phyloP scores from a whole-genome alignment of 768 basidiomycete genomes.

The Lactarius pseudohatsudake region DNA sequence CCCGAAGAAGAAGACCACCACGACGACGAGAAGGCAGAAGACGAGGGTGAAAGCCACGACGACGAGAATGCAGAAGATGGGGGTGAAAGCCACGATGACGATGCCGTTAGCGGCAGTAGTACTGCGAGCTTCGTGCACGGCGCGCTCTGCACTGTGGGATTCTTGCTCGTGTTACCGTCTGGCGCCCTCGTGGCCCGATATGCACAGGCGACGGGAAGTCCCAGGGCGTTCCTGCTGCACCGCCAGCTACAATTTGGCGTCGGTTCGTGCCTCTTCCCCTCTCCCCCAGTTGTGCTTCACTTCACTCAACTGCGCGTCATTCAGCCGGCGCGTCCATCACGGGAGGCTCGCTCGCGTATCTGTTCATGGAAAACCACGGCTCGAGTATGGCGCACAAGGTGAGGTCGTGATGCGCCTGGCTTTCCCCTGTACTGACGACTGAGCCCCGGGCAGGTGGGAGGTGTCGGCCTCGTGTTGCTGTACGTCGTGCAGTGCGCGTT shows the following conservation, averaged over 20 bases:
- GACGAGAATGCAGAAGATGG: too few relatives aligned
- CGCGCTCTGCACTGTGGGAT: slow-evolving; percentile 50
- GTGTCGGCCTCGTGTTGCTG: background rate
- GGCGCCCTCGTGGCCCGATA: slow-evolving; percentile 59
- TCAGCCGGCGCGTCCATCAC: slow-evolving; percentile 14
- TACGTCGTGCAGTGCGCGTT: background rate
- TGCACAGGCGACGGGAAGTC: slow-evolving; percentile 44
- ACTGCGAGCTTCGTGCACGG: slow-evolving; percentile 51
- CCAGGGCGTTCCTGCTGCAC: slow-evolving; percentile 42
- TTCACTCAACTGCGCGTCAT: background rate
- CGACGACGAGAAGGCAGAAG: too few relatives aligned
- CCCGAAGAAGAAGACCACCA: too few relatives aligned
- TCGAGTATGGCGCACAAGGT: slow-evolving; percentile 14
- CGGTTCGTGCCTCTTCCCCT: background rate
- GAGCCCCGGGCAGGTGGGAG: slow-evolving; percentile 8
- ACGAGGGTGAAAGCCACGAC: too few relatives aligned
- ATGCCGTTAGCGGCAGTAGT: background rate
- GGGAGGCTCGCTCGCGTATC: slow-evolving; percentile 20
- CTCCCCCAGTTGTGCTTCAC: background rate
- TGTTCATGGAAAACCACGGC: slow-evolving; percentile 13
- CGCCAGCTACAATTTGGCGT: slow-evolving; percentile 37
- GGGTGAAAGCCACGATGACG: too few relatives aligned
- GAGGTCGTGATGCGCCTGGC: background rate
- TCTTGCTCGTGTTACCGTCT: slow-evolving; percentile 56
- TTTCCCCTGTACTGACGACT: background rate